These are phyloP conservation scores for Oemleria cerasiformis DNA, from an alignment of 306 rosid species.

Conservation along the genomic window DNA sequence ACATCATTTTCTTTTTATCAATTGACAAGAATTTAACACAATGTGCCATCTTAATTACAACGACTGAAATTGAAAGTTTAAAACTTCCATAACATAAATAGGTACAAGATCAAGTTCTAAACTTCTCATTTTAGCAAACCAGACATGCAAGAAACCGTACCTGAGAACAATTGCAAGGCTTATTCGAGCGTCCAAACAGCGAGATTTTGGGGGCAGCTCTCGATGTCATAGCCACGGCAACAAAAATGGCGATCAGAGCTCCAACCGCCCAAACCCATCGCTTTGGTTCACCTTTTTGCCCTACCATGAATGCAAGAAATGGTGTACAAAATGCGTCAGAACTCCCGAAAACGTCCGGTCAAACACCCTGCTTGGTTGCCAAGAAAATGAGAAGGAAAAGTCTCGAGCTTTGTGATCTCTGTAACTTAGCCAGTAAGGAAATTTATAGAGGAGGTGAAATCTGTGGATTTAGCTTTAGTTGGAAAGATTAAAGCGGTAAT, in stretches of 20 bases:
- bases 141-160: conserved; percentile 33
- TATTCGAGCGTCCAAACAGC: conserved; percentile 45
- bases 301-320: conserved; percentile 31
- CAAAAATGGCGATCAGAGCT: conserved; percentile 47
- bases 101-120: not conserved
- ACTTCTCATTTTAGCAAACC: conserved; percentile 2
- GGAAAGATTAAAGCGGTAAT: not conserved
- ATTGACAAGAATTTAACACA: not conserved
- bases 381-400: conserved; percentile 3
- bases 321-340: not conserved
- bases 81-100: not conserved
- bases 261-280: conserved; percentile 60
- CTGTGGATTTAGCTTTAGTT: not conserved
- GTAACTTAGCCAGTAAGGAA: not conserved
- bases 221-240: conserved; percentile 61
- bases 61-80: not conserved
- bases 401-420: not conserved
- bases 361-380: conserved; percentile 14
- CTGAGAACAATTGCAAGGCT: conserved; percentile 66
- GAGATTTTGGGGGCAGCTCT: conserved; percentile 38
- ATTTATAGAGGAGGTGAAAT: not conserved
- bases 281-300: conserved; percentile 33
- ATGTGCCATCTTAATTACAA: not conserved
- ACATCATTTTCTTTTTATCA: not conserved
- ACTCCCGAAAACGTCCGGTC: not conserved